Conservation (phyloP, 345 rosid species). For the Eucalyptus microcorys region DNA sequence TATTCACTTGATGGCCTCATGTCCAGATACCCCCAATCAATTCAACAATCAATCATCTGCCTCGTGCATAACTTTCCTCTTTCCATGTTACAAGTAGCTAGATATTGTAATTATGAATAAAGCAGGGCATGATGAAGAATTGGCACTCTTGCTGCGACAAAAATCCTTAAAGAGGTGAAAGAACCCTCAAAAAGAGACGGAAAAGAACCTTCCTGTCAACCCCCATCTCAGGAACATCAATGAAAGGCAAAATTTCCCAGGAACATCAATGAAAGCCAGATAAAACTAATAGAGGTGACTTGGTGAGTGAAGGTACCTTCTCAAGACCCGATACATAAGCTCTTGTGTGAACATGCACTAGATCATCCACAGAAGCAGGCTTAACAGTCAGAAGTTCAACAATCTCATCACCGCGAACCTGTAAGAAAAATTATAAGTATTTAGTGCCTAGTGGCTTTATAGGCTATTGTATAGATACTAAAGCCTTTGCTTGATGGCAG, state of each 20-base stretch:
- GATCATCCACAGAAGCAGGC: slow-evolving; percentile 69
- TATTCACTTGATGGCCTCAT: not conserved
- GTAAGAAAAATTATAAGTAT: not conserved
- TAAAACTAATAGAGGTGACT: not conserved
- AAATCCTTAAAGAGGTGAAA: not conserved
- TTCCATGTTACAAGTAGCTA: not conserved
- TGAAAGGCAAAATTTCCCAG: not conserved
- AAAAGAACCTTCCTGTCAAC: not conserved
- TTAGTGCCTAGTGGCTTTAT: not conserved
- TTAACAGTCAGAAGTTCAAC: slow-evolving; percentile 56
- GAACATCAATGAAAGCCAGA: not conserved
- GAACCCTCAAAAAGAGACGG: not conserved
- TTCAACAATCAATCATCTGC: not conserved
- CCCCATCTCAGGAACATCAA: not conserved
- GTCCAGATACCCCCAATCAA: not conserved
- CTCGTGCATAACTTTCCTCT: not conserved
- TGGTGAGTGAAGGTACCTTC: slow-evolving; percentile 32
- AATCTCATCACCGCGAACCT: slow-evolving; percentile 65
- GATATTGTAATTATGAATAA: not conserved
- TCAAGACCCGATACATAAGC: slow-evolving; percentile 80
- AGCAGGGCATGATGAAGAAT: not conserved
- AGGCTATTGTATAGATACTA: not conserved
- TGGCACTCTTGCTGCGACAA: not conserved
- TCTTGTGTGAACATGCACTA: slow-evolving; percentile 64
- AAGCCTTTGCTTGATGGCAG: not conserved